Percentiles rank a stretch among this genome's conserved stretches.
phyloP scores from a whole-genome alignment of 2,329 filamentous ascomycete species.

The Rhexocercosporidium sp. region DNA sequence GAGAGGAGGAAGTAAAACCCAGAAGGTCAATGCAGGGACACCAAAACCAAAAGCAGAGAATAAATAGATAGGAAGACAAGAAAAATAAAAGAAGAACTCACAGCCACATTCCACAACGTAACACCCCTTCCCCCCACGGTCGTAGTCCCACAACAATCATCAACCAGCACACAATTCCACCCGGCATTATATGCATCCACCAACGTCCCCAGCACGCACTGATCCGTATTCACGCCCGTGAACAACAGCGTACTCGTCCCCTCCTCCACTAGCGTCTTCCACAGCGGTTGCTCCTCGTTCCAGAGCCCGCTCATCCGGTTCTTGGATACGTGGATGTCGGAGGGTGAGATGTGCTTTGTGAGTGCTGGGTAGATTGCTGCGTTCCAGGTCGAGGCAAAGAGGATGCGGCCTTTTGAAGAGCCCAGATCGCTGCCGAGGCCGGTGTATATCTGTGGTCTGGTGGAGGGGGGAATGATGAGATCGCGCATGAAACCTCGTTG shows the following conservation, averaged over 20 bases:
- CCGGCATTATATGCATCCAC: slow-evolving; percentile 60
- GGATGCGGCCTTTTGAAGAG: slow-evolving; percentile 47
- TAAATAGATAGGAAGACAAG: background rate
- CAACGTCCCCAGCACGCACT: slow-evolving; percentile 62
- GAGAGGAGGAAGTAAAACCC: too few relatives aligned
- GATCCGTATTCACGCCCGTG: slow-evolving; percentile 65
- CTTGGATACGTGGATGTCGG: slow-evolving; percentile 60
- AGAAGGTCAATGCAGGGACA: background rate
- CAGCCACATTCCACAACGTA: slow-evolving; percentile 45
- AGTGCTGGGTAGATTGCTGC: slow-evolving; percentile 55
- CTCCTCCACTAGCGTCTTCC: slow-evolving; percentile 47
- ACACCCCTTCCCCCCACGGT: slow-evolving; percentile 47
- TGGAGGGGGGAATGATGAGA: slow-evolving; percentile 37
- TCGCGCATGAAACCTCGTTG: slow-evolving; percentile 53
- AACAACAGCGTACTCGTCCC: slow-evolving; percentile 57
- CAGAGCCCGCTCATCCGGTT: slow-evolving; percentile 64
- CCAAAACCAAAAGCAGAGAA: background rate
- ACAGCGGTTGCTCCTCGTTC: slow-evolving; percentile 50
- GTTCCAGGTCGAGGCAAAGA: slow-evolving; percentile 63
- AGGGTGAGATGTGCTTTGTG: slow-evolving; percentile 44
- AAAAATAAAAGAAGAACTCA: slow-evolving; percentile 40
- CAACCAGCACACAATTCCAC: slow-evolving; percentile 59
- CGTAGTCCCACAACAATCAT: slow-evolving; percentile 59
- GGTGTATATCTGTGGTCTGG: slow-evolving; percentile 28
- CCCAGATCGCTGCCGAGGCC: slow-evolving; percentile 56